Percentiles rank a stretch among this genome's conserved stretches.
Conservation (phyloP, 495 filamentous ascomycete species). For the Poronia punctata region DNA sequence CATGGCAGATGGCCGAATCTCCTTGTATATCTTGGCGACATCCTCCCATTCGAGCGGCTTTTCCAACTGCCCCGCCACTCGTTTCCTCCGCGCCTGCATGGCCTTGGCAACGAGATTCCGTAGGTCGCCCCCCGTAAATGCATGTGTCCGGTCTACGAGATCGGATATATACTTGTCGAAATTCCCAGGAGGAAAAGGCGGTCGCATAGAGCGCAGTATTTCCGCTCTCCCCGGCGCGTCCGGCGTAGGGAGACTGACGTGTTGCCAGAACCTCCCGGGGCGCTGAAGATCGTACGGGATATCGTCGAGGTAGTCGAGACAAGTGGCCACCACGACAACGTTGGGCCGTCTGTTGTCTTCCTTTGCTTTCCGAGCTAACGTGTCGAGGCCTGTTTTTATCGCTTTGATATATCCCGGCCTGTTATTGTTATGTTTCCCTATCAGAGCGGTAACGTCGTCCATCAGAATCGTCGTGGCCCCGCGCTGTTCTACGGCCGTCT, state of each 20-base stretch:
- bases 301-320: constrained; percentile 63
- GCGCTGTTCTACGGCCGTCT: constrained; percentile 60
- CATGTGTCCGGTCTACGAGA: constrained; percentile 47
- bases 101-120: constrained; percentile 35
- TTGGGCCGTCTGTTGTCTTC: constrained; percentile 30
- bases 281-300: constrained; percentile 68
- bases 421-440: constrained; percentile 53
- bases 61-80: constrained; percentile 12
- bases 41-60: constrained; percentile 31
- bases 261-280: constrained; percentile 56
- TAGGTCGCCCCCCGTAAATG: constrained; percentile 46
- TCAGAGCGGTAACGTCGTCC: constrained; percentile 71
- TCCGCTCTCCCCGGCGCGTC: constrained; percentile 62
- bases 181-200: constrained; percentile 26
- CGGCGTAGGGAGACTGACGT: constrained; percentile 77
- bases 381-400: constrained; percentile 48
- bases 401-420: constrained; percentile 40
- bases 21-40: constrained; percentile 34
- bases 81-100: constrained; percentile 22
- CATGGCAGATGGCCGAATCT: constrained; percentile 74
- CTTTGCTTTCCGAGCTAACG: constrained; percentile 30
- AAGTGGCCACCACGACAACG: constrained; percentile 64
- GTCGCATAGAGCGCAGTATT: constrained; percentile 56
- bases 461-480: constrained; percentile 73
- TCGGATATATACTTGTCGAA: constrained; percentile 33